These are phyloP conservation scores for Catharanthus roseus DNA, from an alignment of 257 asterid genomes.

Conservation along the genomic window DNA sequence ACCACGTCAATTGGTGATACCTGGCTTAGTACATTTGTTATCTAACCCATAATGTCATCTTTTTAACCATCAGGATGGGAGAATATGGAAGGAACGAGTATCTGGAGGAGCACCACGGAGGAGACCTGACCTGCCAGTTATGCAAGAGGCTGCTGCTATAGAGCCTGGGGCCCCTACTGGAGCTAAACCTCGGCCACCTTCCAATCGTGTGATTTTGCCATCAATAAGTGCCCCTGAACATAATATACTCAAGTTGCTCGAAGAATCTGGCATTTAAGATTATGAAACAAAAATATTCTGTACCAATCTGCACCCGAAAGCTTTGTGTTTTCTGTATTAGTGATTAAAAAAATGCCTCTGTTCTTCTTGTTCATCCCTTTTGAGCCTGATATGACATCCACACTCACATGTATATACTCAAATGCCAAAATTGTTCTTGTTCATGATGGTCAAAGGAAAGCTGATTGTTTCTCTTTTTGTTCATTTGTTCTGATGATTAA, in stretches of 20 bases:
- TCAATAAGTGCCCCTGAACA: slow-evolving; percentile 47
- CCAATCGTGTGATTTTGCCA: slow-evolving; percentile 47
- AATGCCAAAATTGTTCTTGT: background rate
- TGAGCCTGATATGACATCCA: background rate
- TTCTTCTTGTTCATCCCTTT: no score
- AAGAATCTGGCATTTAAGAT: slow-evolving; percentile 38
- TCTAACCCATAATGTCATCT: background rate
- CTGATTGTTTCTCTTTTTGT: background rate
- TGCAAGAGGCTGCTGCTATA: slow-evolving; percentile 38
- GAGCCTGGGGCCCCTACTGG: slow-evolving; percentile 32
- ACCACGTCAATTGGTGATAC: no score
- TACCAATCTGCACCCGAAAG: slow-evolving; percentile 1
- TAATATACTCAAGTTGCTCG: slow-evolving; percentile 36
- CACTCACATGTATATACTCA: slow-evolving; percentile 5
- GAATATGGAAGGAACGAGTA: slow-evolving; percentile 94
- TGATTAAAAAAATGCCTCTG: no score
- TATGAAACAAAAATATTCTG: slow-evolving; percentile 3
- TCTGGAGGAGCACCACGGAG: slow-evolving; percentile 47
- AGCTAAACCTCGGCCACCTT: slow-evolving; percentile 37
- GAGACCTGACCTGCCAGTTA: slow-evolving; percentile 40
- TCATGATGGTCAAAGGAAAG: background rate
- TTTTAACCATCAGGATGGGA: slow-evolving; percentile 56
- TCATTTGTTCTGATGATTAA: background rate
- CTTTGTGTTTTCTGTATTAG: slow-evolving; percentile 6
- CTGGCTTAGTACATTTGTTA: background rate